phyloP scores from a whole-genome alignment of 345 rosid genomes.

The Citrus inodora region DNA sequence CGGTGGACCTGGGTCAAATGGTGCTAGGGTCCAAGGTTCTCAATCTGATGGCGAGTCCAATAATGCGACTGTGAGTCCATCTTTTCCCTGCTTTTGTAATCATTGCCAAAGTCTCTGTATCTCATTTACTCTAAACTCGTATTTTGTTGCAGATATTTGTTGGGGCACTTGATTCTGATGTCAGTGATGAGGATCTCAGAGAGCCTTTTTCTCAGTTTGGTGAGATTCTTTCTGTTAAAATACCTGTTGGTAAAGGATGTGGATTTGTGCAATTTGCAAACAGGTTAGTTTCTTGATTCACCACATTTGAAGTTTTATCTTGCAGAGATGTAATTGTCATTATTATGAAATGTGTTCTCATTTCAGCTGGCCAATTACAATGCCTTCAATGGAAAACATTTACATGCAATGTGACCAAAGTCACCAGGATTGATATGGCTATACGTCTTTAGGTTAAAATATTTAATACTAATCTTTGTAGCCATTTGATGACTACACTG shows the following conservation, averaged over 20 bases:
- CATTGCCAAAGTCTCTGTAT: slow-evolving; percentile 1
- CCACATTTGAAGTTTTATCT: slow-evolving; percentile 1
- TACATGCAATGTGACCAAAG: background rate
- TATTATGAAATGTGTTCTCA: background rate
- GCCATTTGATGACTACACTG: slow-evolving; percentile 5
- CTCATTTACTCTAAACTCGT: slow-evolving; percentile 8
- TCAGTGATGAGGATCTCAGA: slow-evolving; percentile 82
- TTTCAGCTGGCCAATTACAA: background rate
- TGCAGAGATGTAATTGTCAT: background rate
- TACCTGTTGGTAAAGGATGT: slow-evolving; percentile 92
- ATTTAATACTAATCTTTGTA: background rate
- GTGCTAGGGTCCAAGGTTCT: slow-evolving; percentile 50
- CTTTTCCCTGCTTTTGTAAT: slow-evolving; percentile 10
- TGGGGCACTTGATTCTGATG: slow-evolving; percentile 89
- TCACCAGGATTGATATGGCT: background rate
- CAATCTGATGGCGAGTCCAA: slow-evolving; percentile 67
- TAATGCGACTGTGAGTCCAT: slow-evolving; percentile 79
- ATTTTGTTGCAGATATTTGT: slow-evolving; percentile 70
- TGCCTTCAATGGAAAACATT: background rate
- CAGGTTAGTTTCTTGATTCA: slow-evolving; percentile 41
- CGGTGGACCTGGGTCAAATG: slow-evolving; percentile 79
- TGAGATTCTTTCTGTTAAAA: slow-evolving; percentile 89
- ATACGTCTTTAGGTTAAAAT: background rate
- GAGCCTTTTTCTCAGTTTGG: slow-evolving; percentile 80
- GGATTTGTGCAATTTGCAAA: slow-evolving; percentile 81